Base-by-base conservation (phyloP, 1,139 yeast species). In the Yamadazyma buinensis region DNA sequence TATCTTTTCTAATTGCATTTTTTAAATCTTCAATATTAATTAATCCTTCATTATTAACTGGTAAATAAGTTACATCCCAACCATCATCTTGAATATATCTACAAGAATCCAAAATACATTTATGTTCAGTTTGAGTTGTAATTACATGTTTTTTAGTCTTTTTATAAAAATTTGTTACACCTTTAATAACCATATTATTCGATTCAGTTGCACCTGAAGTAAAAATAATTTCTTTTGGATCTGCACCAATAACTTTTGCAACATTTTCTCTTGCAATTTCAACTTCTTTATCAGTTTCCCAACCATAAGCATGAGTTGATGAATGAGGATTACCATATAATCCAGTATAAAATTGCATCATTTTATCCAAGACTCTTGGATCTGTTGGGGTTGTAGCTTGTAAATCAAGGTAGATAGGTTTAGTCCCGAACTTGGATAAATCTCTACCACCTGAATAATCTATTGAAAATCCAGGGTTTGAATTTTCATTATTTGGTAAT, bases 311-410 rank as follows among this genome's bases (percentile, higher is more conserved):
- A 56, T 92, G 97, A 10, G 98, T 94, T 36, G 95, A 80, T 4
- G 97, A 87, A 60, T 92, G 99, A 11, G 98, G 98, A 59, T 92
- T 92, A 38, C 99, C 99, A 55, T 88, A 92, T 39, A 85, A 72
- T 11, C 97, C 97, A 3, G 97, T 90, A 61, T 81, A 88, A 57
- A 84, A 92, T 51, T 80, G 83, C 51, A 94, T 64, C 98, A 94
- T 92, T 49, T 79, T 84, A 58, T 92, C 99, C 49, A 94, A 66
- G 6, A 92, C 99, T 41, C 99, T 74, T 24, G 98, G 98, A 55
- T 92, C 99, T 4, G 95, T 86, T 12, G 97, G 98, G 0, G 99
- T 92, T 0, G 99, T 92, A 20, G 98, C 97, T 59, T 90, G 97
- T 75, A 88, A 87, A 55, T 90, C 97, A 55, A 90, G 67, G 59